Percentiles rank a stretch among this genome's conserved stretches.
phyloP scores from a whole-genome alignment of 495 filamentous ascomycete species.

The Penicillium cinerascens region DNA sequence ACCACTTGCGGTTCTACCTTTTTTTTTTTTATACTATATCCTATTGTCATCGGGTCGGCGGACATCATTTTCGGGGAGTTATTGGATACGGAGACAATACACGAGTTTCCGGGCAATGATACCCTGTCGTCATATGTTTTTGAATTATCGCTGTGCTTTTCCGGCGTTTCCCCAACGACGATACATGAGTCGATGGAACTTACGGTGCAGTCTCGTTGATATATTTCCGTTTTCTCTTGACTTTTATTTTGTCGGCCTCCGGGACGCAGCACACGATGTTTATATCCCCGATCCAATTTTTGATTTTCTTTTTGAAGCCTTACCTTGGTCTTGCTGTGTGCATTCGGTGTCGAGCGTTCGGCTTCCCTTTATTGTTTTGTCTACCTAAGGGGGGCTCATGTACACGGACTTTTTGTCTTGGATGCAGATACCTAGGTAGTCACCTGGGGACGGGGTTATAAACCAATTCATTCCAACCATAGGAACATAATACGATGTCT shows the following conservation, averaged over 20 bases:
- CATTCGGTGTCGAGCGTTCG: conserved; percentile 14
- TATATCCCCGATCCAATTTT: conserved; percentile 33
- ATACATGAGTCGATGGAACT: conserved; percentile 23
- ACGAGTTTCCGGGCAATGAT: conserved; percentile 50
- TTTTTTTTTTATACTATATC: conserved; percentile 3
- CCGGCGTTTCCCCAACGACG: conserved; percentile 26
- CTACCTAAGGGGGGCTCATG: conserved; percentile 10
- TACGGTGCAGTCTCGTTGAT: conserved; percentile 14
- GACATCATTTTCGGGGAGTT: conserved; percentile 31
- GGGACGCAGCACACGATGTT: conserved; percentile 40
- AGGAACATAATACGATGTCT: conserved; percentile 22
- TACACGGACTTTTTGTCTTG: conserved; percentile 10
- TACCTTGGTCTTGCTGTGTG: conserved; percentile 2
- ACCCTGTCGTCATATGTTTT: conserved; percentile 34
- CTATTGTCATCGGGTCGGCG: conserved; percentile 20
- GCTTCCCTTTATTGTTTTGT: conserved; percentile 1
- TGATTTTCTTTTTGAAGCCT: background rate
- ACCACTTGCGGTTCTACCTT: background rate
- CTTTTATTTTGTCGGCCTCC: conserved; percentile 17
- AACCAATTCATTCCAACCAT: background rate
- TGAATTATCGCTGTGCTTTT: conserved; percentile 12
- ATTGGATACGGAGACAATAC: conserved; percentile 44
- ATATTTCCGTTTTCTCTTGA: conserved; percentile 15
- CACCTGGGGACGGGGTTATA: conserved; percentile 10
- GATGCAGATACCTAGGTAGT: conserved; percentile 15